Conservation (phyloP, 345 rosid genomes). For the Corchorus olitorius region DNA sequence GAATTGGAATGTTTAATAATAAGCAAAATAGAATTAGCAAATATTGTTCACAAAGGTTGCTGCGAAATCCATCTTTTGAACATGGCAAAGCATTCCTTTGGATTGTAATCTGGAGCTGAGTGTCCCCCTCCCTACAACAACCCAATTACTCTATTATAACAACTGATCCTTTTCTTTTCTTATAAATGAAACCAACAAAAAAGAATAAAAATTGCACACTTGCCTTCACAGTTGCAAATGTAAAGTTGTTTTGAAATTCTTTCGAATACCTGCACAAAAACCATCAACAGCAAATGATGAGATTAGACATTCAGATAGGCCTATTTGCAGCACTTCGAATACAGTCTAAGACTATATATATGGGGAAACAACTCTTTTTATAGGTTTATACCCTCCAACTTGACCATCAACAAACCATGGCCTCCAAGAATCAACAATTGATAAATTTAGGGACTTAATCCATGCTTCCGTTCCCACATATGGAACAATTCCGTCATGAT, state of each 20-base stretch:
- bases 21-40: too few relatives aligned
- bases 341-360: not conserved
- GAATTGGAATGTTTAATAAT: too few relatives aligned
- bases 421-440: constrained; percentile 26
- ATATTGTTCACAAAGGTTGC: too few relatives aligned
- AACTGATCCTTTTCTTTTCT: too few relatives aligned
- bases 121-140: too few relatives aligned
- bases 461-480: constrained; percentile 33
- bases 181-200: not conserved
- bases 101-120: too few relatives aligned
- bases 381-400: constrained; percentile 28
- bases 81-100: too few relatives aligned
- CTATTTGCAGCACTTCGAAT: too few relatives aligned
- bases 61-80: too few relatives aligned
- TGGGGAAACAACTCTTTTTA: not conserved
- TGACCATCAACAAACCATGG: constrained; percentile 37
- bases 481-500: constrained; percentile 29
- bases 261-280: not conserved
- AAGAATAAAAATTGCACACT: not conserved
- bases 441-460: constrained; percentile 29
- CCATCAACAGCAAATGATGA: too few relatives aligned
- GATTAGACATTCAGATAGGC: too few relatives aligned
- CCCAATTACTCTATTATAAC: too few relatives aligned
- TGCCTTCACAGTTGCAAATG: constrained; percentile 13
- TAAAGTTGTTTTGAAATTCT: not conserved